Base-by-base conservation (phyloP, 106 monocot genomes). In the Allium cepa region DNA sequence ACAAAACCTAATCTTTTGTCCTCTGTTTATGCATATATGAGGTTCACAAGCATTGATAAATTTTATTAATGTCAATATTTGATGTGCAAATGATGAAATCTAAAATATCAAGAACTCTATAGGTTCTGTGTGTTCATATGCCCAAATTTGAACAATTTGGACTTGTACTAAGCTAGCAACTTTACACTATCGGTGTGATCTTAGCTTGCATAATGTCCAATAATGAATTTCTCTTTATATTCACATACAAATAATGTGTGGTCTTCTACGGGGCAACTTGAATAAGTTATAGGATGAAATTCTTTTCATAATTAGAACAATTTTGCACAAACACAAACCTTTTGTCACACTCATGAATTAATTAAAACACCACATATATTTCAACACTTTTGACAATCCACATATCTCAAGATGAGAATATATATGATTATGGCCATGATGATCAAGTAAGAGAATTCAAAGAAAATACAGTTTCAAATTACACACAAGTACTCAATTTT, bases 331-430 rank as follows among this genome's bases (percentile, higher is more conserved):
- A 65, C 9, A 8, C 47, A 11, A 22, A 10, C 8, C 17, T 67
- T 51, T 59, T 18, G 53, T 70, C 57, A 70, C 58, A 70, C 57
- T 48, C 58, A 58, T 46, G 11, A 48, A 55, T 48, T 26, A 64
- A 49, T 48, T 8, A 49, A 59, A 70, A 59, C 6, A 17, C n/a
- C 47, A 12, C 11, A 11, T 56, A 36, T 56, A 59, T 48, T 59
- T n/a, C 47, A 47, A 46, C 61, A 69, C 36, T 36, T 36, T 5
- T 36, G 5, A 36, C 3, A 36, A 36, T 36, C 36, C 36, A 26
- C 47, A 14, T 56, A 63, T 69, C 26, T 63, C 55, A 47, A 49
- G 63, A 48, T 53, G 49, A 51, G 46, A 73, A 73, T 47, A 50
- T 8, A 9, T 12, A 55, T 11, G 63, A 28, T 28, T 26, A 45